Evolutionary conservation across 768 basidiomycete genomes (phyloP), one percentile per base, ranked within the genome.

Genomic region (Mycena leptocephala): DNA sequence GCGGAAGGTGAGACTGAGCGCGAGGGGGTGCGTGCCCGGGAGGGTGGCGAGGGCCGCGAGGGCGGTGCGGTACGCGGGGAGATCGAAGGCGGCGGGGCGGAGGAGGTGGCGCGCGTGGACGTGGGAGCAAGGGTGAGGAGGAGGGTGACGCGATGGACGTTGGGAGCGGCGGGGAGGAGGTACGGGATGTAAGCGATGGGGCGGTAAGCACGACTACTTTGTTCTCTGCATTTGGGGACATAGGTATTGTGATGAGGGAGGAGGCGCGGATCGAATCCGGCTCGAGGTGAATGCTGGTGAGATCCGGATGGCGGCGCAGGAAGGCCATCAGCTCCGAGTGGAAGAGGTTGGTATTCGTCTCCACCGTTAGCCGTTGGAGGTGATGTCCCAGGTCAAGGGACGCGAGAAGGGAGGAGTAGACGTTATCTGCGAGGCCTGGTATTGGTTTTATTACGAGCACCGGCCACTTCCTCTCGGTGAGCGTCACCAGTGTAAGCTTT

Each of bases 91-190:
- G 11, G 59, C 13, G 24, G 10, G 0, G 11, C 59, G 59, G 35
- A 39, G 59, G 35, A 5, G 3, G 24, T 20, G 30, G 10, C 10
- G 16, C 37, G 43, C 33, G 22, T n/a, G 58, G 24, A n/a, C 41
- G 18, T 14, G 9, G 53, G 8, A 18, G 53, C 18, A 2, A 48
- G 5, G 37, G 26, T 24, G 24, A 26, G 18, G 22, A 30, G 24
- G 58, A 77, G 46, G 30, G 11, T 56, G 24, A 77, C 48, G 8
- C n/a, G 48, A 5, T 41, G 30, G 24, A 56, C 61, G 76, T 69
- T 69, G 11, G 76, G 71, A 3, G 76, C 67, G 30, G 62, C 56
- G 13, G 76, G 76, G 61, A 77, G 76, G 61, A 77, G 76, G 61
- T 73, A 37, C 0, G 76, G 76, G n/a, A 77, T 55, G 24, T 77